phyloP scores from a whole-genome alignment of 805 yeast species.

The Starmerella bombi region DNA sequence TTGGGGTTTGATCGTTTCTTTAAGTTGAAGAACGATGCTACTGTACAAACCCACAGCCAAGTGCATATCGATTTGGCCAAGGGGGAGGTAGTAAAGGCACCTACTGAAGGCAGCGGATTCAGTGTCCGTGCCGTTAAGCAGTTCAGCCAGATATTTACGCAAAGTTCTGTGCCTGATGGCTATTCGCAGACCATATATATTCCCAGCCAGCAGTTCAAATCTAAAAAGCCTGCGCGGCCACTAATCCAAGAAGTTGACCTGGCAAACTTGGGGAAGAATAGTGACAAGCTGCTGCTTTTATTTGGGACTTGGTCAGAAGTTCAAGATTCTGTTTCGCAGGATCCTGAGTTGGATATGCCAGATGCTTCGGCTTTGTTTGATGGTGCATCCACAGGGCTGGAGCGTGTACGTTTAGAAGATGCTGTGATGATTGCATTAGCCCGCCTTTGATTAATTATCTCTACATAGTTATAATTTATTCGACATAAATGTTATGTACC shows the following conservation, averaged over 20 bases:
- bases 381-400: conserved; percentile 41
- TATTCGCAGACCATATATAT: conserved; percentile 55
- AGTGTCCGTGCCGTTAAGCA: conserved; percentile 52
- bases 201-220: conserved; percentile 53
- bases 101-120: conserved; percentile 58
- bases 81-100: conserved; percentile 53
- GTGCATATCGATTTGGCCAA: conserved; percentile 64
- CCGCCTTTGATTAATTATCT: background rate
- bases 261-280: conserved; percentile 4
- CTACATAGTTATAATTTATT: background rate
- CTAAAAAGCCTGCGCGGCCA: conserved; percentile 17
- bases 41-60: conserved; percentile 62
- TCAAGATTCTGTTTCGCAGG: conserved; percentile 39
- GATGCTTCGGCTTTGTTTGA: conserved; percentile 57
- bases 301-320: conserved; percentile 53
- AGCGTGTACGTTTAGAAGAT: conserved; percentile 55
- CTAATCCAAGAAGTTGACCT: conserved; percentile 20
- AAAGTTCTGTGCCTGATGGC: conserved; percentile 50
- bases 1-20: conserved; percentile 52
- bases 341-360: conserved; percentile 35
- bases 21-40: conserved; percentile 36
- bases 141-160: conserved; percentile 57
- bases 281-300: conserved; percentile 34
- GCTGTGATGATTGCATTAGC: conserved; percentile 38
- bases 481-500: background rate